These are phyloP conservation scores for Passalora sequoiae DNA, from an alignment of 2,329 filamentous ascomycete genomes.

Conservation along the genomic window DNA sequence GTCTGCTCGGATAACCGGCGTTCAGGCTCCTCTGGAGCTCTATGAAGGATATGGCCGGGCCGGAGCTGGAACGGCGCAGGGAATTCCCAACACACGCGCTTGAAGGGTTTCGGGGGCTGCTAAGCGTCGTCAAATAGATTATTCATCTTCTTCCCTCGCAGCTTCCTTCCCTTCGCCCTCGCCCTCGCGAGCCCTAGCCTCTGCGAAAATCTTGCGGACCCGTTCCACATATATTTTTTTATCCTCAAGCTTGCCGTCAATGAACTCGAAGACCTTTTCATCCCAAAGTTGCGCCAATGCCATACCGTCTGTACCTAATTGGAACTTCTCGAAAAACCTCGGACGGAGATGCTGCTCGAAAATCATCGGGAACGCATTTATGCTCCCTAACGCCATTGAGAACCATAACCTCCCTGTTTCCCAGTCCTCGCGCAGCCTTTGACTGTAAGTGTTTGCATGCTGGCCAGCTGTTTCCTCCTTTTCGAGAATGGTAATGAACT, in stretches of 20 bases:
- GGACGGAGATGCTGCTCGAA: conserved; percentile 12
- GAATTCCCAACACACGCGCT: background rate
- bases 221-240: background rate
- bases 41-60: background rate
- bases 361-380: conserved; percentile 10
- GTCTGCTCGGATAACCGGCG: background rate
- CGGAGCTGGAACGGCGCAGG: background rate
- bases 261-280: background rate
- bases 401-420: conserved; percentile 31
- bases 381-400: conserved; percentile 9
- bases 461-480: conserved; percentile 6
- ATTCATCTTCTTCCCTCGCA: background rate
- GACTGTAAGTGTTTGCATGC: conserved; percentile 2
- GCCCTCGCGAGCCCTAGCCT: background rate
- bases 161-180: background rate
- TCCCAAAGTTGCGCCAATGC: conserved; percentile 4
- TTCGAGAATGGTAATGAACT: conserved; percentile 7
- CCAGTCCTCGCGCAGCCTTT: conserved; percentile 11
- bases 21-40: background rate
- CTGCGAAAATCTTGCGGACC: conserved; percentile 1
- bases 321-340: conserved; percentile 6
- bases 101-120: background rate
- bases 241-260: background rate
- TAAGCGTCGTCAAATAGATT: too few species aligned
- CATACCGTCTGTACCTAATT: background rate